phyloP scores from a whole-genome alignment of 208 protist species.

The Trichomonas tenax region DNA sequence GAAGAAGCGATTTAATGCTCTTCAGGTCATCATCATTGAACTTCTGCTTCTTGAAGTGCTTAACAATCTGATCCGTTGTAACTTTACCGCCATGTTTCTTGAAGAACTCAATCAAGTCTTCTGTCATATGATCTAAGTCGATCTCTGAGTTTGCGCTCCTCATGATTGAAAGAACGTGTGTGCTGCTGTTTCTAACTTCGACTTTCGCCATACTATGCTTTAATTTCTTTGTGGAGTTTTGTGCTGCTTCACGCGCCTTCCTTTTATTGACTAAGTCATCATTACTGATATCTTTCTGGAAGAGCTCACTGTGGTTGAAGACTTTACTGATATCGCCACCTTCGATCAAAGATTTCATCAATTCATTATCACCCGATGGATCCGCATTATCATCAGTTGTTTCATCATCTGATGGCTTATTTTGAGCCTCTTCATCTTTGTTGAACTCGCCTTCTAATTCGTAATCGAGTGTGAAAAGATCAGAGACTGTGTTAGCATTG shows the following conservation, averaged over 20 bases:
- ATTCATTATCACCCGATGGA: not conserved
- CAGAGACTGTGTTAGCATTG: slow-evolving; percentile 56
- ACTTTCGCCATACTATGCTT: not conserved
- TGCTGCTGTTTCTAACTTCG: not conserved
- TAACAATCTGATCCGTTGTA: not conserved
- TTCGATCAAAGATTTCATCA: not conserved
- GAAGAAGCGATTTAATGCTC: not conserved
- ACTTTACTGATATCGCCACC: not conserved
- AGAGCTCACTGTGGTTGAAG: not conserved
- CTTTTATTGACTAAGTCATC: not conserved
- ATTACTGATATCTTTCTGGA: not conserved
- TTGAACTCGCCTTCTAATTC: not conserved
- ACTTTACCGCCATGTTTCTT: not conserved
- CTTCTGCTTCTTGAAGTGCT: not conserved
- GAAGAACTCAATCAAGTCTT: not conserved
- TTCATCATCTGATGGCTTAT: not conserved
- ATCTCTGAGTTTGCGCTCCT: not conserved
- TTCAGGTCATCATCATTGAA: not conserved
- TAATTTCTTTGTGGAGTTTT: not conserved
- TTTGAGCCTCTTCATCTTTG: not conserved
- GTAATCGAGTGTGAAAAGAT: slow-evolving; percentile 55
- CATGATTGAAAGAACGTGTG: too few relatives aligned
- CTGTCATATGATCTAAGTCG: not conserved
- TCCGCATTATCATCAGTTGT: not conserved
- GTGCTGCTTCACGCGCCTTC: not conserved